Conservation (phyloP, 2,329 filamentous ascomycete species). For the Cytospora paraplurivora region DNA sequence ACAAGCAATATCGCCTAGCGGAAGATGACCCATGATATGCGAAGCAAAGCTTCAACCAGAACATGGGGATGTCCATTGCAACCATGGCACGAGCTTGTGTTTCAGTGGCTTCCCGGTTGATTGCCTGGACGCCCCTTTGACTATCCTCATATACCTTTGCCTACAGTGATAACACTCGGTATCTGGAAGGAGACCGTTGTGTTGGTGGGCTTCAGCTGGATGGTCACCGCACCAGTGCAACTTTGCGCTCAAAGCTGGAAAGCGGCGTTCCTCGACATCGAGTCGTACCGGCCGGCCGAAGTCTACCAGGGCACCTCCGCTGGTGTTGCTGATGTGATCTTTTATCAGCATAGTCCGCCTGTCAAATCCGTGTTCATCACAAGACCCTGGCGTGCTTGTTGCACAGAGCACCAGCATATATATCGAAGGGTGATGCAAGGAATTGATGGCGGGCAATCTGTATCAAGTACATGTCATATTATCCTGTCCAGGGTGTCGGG, state of each 20-base stretch:
- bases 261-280: not conserved
- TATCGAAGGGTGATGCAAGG: constrained; percentile 4
- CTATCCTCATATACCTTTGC: not conserved
- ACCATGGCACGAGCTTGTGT: not conserved
- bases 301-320: not conserved
- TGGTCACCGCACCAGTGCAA: not conserved
- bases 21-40: not conserved
- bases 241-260: not conserved
- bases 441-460: constrained; percentile 6
- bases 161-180: not conserved
- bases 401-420: constrained; percentile 13
- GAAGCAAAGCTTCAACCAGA: not conserved
- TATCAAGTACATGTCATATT: constrained; percentile 2
- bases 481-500: not conserved
- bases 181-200: not conserved
- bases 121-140: not conserved
- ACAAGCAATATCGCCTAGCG: constrained; percentile 23
- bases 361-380: not conserved
- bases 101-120: not conserved
- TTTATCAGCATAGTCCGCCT: constrained; percentile 12
- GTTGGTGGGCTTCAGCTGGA: too few relatives aligned
- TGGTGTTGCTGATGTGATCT: constrained; percentile 18
- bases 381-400: constrained; percentile 1
- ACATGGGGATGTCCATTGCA: not conserved
- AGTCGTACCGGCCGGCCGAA: constrained; percentile 3